phyloP scores from a whole-genome alignment of 345 rosid genomes.

The Aethionema arabicum region DNA sequence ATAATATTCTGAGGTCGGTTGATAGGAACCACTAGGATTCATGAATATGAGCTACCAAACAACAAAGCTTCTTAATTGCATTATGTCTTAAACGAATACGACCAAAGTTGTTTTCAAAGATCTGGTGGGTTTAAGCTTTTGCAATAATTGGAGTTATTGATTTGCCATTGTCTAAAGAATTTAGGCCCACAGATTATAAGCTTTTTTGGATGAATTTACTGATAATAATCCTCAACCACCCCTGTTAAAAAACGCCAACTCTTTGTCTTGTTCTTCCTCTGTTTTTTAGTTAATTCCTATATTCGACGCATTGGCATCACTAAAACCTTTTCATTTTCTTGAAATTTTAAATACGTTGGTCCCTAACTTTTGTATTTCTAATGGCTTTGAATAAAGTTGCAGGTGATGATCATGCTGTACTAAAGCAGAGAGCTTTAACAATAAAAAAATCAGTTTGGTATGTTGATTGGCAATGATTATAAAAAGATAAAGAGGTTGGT shows the following conservation, averaged over 20 bases:
- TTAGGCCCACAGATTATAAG: constrained; percentile 37
- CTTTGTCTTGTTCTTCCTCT: constrained; percentile 35
- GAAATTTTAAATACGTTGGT: constrained; percentile 10
- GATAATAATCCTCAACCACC: constrained; percentile 26
- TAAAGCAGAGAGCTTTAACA: constrained; percentile 17
- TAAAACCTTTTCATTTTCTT: constrained; percentile 1
- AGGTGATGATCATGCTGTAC: constrained; percentile 10
- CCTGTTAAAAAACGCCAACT: constrained; percentile 35
- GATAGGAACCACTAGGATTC: constrained; percentile 19
- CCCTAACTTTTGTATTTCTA: constrained; percentile 4
- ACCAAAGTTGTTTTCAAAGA: neutral
- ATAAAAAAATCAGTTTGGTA: constrained; percentile 13
- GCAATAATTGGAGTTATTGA: constrained; percentile 29
- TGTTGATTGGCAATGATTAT: constrained; percentile 37
- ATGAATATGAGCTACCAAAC: constrained; percentile 22
- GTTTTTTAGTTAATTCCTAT: constrained; percentile 31
- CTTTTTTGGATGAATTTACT: constrained; percentile 29
- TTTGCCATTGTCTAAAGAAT: constrained; percentile 13
- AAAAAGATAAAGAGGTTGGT: constrained; percentile 26
- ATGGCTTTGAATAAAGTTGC: constrained; percentile 13
- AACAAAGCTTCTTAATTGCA: constrained; percentile 7
- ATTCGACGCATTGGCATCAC: constrained; percentile 17
- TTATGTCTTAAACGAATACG: constrained; percentile 3
- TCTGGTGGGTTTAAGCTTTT: neutral
- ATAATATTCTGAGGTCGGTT: constrained; percentile 15